phyloP scores from a whole-genome alignment of 2,329 filamentous ascomycete genomes.

The Calonectria pseudoturangicola region DNA sequence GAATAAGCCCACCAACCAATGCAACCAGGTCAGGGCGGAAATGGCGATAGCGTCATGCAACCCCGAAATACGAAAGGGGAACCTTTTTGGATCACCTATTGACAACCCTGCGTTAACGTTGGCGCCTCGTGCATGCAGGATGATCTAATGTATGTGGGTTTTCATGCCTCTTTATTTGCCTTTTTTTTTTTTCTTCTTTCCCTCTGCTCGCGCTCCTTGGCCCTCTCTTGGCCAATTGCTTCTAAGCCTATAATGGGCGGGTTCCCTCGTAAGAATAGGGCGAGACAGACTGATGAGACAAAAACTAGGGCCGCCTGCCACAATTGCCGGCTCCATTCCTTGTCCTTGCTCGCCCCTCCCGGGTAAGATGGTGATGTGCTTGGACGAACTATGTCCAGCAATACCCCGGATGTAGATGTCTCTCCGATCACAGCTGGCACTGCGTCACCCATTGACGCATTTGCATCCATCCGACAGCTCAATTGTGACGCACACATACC shows the following conservation, averaged over 20 bases:
- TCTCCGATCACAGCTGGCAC: background rate
- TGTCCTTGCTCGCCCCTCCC: slow-evolving; percentile 23
- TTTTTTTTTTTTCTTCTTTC: background rate
- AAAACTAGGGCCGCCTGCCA: slow-evolving; percentile 14
- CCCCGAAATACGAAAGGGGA: slow-evolving; percentile 40
- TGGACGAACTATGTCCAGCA: slow-evolving; percentile 29
- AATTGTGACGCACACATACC: background rate
- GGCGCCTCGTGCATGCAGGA: slow-evolving; percentile 38
- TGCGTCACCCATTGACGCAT: background rate
- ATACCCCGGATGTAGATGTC: slow-evolving; percentile 29
- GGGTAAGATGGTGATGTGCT: slow-evolving; percentile 28
- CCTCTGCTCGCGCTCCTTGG: background rate
- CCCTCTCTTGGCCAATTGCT: background rate
- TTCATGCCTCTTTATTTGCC: slow-evolving; percentile 17
- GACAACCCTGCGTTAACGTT: slow-evolving; percentile 42
- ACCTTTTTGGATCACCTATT: slow-evolving; percentile 27
- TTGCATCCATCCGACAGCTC: slow-evolving; percentile 4
- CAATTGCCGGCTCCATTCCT: slow-evolving; percentile 27
- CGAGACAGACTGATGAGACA: slow-evolving; percentile 36
- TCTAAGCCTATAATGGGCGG: background rate
- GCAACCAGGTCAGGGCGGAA: slow-evolving; percentile 41
- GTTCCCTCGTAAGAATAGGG: slow-evolving; percentile 20
- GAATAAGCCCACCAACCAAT: slow-evolving; percentile 42
- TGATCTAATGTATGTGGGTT: slow-evolving; percentile 26
- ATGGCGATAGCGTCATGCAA: slow-evolving; percentile 52